Conservation (phyloP, 2,329 filamentous ascomycete genomes). For the Hypoxylon sp. region DNA sequence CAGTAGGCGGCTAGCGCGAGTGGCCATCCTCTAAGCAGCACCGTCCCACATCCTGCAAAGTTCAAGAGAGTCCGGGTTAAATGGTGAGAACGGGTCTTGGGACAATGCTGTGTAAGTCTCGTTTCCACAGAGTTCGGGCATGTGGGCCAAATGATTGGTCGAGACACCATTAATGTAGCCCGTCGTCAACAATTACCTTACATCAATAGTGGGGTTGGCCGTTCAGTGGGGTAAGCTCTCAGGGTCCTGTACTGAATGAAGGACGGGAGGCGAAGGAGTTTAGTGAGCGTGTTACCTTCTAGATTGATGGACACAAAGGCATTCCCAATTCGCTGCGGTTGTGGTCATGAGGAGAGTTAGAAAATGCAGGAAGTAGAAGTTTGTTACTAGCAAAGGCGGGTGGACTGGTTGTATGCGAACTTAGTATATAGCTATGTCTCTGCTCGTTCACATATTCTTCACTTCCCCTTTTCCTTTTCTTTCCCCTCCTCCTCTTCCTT, state of each 20-base stretch:
- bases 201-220: slow-evolving; percentile 26
- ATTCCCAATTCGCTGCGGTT: slow-evolving; percentile 12
- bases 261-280: slow-evolving; percentile 18
- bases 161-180: slow-evolving; percentile 19
- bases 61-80: slow-evolving; percentile 20
- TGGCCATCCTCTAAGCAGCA: slow-evolving; percentile 20
- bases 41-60: slow-evolving; percentile 18
- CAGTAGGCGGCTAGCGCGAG: slow-evolving; percentile 18
- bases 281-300: slow-evolving; percentile 26
- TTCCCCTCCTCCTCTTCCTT: slow-evolving; percentile 15
- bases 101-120: slow-evolving; percentile 23
- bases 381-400: slow-evolving; percentile 18
- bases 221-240: slow-evolving; percentile 30
- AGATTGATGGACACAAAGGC: slow-evolving; percentile 10
- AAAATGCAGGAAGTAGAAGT: slow-evolving; percentile 19
- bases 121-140: slow-evolving; percentile 33
- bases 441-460: slow-evolving; percentile 7
- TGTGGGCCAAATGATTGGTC: slow-evolving; percentile 49
- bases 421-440: slow-evolving; percentile 27
- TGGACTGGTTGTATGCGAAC: slow-evolving; percentile 6
- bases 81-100: slow-evolving; percentile 10
- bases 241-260: slow-evolving; percentile 28
- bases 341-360: slow-evolving; percentile 11
- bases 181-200: slow-evolving; percentile 21
- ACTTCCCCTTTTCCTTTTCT: slow-evolving; percentile 12